Percentiles rank a stretch among this genome's conserved stretches.
Conservation (phyloP, 169 alveolate genomes). For the Cryptosporidium meleagridis region DNA sequence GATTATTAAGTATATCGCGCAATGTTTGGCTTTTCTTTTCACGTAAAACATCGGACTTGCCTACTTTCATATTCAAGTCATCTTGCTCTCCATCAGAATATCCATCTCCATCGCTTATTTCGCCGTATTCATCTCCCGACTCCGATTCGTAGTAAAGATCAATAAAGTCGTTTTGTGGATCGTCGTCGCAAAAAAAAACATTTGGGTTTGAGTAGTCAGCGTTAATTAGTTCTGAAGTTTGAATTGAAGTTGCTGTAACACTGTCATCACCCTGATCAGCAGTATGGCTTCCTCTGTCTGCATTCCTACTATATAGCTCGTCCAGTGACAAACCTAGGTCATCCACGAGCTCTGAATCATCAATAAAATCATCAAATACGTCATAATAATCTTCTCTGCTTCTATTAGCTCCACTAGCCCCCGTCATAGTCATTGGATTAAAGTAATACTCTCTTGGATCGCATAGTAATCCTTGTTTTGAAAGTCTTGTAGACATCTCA, state of each 20-base stretch:
- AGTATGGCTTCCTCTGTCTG: neutral
- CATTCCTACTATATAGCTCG: slow-evolving; percentile 50
- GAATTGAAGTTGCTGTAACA: slow-evolving; percentile 27
- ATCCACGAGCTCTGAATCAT: slow-evolving; percentile 68
- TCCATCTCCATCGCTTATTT: neutral
- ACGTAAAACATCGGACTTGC: neutral
- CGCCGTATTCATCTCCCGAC: neutral
- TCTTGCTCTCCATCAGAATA: neutral
- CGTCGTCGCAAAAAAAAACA: slow-evolving; percentile 46
- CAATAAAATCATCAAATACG: slow-evolving; percentile 73
- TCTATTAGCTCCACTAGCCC: slow-evolving; percentile 32
- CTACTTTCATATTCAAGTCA: neutral
- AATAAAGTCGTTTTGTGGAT: slow-evolving; percentile 46
- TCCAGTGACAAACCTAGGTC: slow-evolving; percentile 67
- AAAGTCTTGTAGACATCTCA: slow-evolving; percentile 70
- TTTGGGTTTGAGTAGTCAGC: slow-evolving; percentile 60
- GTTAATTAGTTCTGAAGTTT: slow-evolving; percentile 61
- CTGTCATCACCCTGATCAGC: slow-evolving; percentile 13
- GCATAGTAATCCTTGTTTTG: slow-evolving; percentile 67
- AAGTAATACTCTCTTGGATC: slow-evolving; percentile 69
- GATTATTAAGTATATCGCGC: slow-evolving; percentile 51
- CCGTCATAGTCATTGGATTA: slow-evolving; percentile 74
- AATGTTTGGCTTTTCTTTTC: slow-evolving; percentile 18
- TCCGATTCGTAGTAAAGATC: slow-evolving; percentile 45
- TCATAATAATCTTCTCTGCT: slow-evolving; percentile 73